Evolutionary conservation across 1,139 yeast species (phyloP).

Genomic region (Yamadazyma songkhlaensis): DNA sequence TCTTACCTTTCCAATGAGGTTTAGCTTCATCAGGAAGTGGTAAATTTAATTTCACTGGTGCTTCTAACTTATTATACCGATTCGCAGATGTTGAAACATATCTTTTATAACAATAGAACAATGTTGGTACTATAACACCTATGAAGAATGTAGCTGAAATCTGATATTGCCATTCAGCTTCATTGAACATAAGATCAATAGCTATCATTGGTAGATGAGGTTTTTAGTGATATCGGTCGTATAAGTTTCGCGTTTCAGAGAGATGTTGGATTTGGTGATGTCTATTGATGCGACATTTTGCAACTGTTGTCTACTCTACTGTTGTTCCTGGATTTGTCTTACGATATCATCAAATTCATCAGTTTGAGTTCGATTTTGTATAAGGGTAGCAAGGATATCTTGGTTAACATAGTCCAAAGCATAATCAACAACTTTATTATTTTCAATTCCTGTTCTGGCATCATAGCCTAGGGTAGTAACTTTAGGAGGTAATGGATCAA

Average conservation of each 20-base stretch:
- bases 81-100: slow-evolving; percentile 41
- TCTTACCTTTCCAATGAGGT: slow-evolving; percentile 90
- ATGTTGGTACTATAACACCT: slow-evolving; percentile 38
- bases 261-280: too few species aligned
- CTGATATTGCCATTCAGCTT: slow-evolving; percentile 49
- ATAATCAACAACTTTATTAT: slow-evolving; percentile 25
- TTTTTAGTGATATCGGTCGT: too few species aligned
- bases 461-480: slow-evolving; percentile 25
- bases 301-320: too few species aligned
- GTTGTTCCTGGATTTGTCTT: slow-evolving; percentile 12
- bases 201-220: slow-evolving; percentile 40
- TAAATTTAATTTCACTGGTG: slow-evolving; percentile 49
- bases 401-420: slow-evolving; percentile 39
- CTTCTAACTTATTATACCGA: slow-evolving; percentile 42
- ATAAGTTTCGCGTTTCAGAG: background rate
- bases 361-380: slow-evolving; percentile 28
- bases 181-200: slow-evolving; percentile 41
- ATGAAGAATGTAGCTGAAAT: slow-evolving; percentile 46
- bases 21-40: slow-evolving; percentile 80
- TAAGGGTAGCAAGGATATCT: slow-evolving; percentile 35
- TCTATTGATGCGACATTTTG: too few species aligned
- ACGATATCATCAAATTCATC: slow-evolving; percentile 27
- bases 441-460: slow-evolving; percentile 24
- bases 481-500: slow-evolving; percentile 66
- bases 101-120: slow-evolving; percentile 36